Conservation (phyloP, 768 basidiomycete genomes). For the Leucogyrophana mollusca region DNA sequence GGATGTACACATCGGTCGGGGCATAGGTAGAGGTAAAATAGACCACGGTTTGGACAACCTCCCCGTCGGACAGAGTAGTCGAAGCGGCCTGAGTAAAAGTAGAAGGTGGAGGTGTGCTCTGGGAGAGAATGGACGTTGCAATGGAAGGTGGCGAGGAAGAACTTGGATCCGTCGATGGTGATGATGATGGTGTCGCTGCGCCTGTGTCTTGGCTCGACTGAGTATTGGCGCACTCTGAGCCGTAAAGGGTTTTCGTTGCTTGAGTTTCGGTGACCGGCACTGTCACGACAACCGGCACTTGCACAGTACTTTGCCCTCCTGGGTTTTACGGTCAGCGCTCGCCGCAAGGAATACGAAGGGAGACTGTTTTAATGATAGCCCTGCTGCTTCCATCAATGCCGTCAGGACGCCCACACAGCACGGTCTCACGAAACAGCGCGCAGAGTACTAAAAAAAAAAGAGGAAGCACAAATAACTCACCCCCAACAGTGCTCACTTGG, state of each 20-base stretch:
- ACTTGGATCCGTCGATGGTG: constrained; percentile 8
- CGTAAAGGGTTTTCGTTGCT: constrained; percentile 40
- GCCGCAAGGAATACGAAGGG: not conserved
- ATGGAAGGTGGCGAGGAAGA: constrained; percentile 8
- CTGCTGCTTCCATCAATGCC: constrained; percentile 9
- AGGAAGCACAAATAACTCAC: constrained; percentile 23
- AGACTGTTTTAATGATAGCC: not conserved
- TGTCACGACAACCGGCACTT: constrained; percentile 40
- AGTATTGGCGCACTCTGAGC: constrained; percentile 31
- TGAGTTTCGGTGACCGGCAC: constrained; percentile 29
- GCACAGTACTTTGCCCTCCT: constrained; percentile 30
- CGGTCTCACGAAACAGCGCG: not conserved
- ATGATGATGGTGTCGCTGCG: not conserved
- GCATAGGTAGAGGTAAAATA: constrained; percentile 39
- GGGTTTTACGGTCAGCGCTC: constrained; percentile 13
- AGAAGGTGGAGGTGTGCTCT: constrained; percentile 31
- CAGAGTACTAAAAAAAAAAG: not conserved
- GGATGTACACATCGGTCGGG: constrained; percentile 27
- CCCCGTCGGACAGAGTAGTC: constrained; percentile 41
- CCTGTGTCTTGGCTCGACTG: constrained; percentile 5
- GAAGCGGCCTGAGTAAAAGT: constrained; percentile 29
- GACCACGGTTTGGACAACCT: constrained; percentile 31
- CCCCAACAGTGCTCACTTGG: constrained; percentile 31
- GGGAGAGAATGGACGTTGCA: constrained; percentile 24
- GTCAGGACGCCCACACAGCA: constrained; percentile 13